Evolutionary conservation across 257 asterid genomes (phyloP), one percentile per base, ranked within the genome.

Genomic region (Rubia yunnanensis): DNA sequence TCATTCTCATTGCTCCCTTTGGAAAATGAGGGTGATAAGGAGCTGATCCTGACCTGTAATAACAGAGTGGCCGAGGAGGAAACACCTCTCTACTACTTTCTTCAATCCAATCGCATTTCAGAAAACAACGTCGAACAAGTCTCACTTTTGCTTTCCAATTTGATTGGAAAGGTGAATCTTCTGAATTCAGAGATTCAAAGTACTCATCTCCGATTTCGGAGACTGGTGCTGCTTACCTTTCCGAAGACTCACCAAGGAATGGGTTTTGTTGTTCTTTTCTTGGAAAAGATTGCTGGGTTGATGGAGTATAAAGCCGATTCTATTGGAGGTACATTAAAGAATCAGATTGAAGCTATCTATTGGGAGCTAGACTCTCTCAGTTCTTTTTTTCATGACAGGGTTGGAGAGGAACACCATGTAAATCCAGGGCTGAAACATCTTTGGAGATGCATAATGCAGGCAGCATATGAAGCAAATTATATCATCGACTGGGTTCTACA

Each of bases 361-460:
- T 15, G 17, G 44, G 52, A 31, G 46, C 64, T 60, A 2, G 10
- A 9, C 22, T 20, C 31, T 11, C 20, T 69, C n/a, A 60, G 36
- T 44, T 48, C 67, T 28, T 18, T 60, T 7, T 14, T 69, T 18
- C 14, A 38, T 41, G 18, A 1, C 17, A 9, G 22, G 52, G 18
- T 69, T 46, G 35, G 5, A 54, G 54, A 60, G 35, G 34, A 60
- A 27, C 60, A 46, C 4, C 26, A 69, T 18, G 62, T 15, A 8
- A 18, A 46, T 46, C 35, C 50, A 46, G 50, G 24, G 59, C 20
- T 60, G 38, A 49, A 69, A 46, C 62, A 69, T 48, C 14, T 69
- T 60, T 36, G 50, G 50, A 34, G 67, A 28, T 3, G 57, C 8
- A 34, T 50, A 1, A 41, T 14, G n/a, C 17, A 15, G 20, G 35